Conservation (phyloP, 176 grass and related monocot species). For the Lolium perenne region DNA sequence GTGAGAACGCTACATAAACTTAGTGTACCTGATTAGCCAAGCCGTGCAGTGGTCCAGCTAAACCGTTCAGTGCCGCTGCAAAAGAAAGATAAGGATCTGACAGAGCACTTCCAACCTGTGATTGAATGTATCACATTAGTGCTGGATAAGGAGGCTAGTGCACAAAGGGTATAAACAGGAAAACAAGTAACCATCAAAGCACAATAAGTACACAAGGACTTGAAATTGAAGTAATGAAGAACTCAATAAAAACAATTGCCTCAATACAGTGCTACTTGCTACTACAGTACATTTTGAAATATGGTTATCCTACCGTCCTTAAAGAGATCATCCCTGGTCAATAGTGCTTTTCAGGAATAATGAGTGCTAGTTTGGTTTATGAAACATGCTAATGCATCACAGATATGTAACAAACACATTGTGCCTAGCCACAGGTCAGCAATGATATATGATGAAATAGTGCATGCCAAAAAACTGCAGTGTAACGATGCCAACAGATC, state of each 20-base stretch:
- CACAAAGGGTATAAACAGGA: neutral
- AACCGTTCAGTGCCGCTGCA: slow-evolving; percentile 90
- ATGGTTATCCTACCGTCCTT: slow-evolving; percentile 3
- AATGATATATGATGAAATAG: slow-evolving; percentile 8
- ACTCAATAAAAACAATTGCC: neutral
- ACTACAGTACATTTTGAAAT: neutral
- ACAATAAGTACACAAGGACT: neutral
- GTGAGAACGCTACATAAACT: slow-evolving; percentile 26
- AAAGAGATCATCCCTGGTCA: too few relatives aligned
- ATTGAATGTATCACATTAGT: slow-evolving; percentile 22
- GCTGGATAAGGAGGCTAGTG: neutral
- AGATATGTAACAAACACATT: slow-evolving; percentile 13
- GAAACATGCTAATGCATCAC: neutral
- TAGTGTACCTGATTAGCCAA: slow-evolving; percentile 90
- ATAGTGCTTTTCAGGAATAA: neutral
- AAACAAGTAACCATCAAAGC: neutral
- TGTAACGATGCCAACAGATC: neutral
- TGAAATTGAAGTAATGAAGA: slow-evolving; percentile 15
- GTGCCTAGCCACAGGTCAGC: neutral
- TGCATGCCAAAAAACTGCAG: slow-evolving; percentile 9
- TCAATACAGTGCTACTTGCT: neutral
- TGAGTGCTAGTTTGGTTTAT: slow-evolving; percentile 30
- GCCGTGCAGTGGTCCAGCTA: slow-evolving; percentile 92
- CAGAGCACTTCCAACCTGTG: slow-evolving; percentile 93
- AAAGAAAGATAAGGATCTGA: slow-evolving; percentile 97